Base-by-base conservation (phyloP, 2,329 filamentous ascomycete genomes). In the Ascochyta viciae-villosae region DNA sequence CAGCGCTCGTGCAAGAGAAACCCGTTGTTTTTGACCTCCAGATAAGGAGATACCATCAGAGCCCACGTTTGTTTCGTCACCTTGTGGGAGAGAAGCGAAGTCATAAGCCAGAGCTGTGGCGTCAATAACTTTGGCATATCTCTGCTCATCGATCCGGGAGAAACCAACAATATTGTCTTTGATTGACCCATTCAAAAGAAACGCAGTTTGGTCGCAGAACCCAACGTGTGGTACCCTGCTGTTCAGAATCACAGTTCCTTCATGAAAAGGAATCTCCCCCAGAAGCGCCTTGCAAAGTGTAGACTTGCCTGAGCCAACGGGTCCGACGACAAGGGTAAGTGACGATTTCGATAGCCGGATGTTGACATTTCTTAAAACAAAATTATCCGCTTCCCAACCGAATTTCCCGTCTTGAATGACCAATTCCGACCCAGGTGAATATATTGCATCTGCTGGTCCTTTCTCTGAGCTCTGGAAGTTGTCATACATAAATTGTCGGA, bases 11-110 rank as follows among this genome's bases (percentile, higher is more conserved):
- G 81, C 81, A 6, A 83, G 73, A n/a, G 79, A 24, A 46, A 82
- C 74, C 16, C 81, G 74, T 57, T 81, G 79, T 48, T 77, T 78
- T 58, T 83, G 81, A 3, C 81, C 81, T 13, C 80, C 80, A 60
- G 79, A 81, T 5, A 83, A 72, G 4, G 74, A 73, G 45, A 80
- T 70, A 10, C 81, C 81, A 52, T 78, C 76, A 60, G 75, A 80
- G 13, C 81, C 81, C 38, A 82, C 76, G 22, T 78, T 63, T 4
- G 80, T 81, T 29, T 72, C 58, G 42, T 76, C 60, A 12, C 57
- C 56, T 29, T 49, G 35, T 1, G 52, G 40, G 2, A 65, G 42
- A 7, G 34, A 48, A 2, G 34, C 49, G 12, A 65, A 26, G 31
- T 63, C 61, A 12, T 24, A 5, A 2, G 15, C 9, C 3, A 63